A percentile compares a stretch with the other conserved stretches of the same genome.
phyloP scores from a whole-genome alignment of 169 alveolate species.

The Plasmodium berghei region DNA sequence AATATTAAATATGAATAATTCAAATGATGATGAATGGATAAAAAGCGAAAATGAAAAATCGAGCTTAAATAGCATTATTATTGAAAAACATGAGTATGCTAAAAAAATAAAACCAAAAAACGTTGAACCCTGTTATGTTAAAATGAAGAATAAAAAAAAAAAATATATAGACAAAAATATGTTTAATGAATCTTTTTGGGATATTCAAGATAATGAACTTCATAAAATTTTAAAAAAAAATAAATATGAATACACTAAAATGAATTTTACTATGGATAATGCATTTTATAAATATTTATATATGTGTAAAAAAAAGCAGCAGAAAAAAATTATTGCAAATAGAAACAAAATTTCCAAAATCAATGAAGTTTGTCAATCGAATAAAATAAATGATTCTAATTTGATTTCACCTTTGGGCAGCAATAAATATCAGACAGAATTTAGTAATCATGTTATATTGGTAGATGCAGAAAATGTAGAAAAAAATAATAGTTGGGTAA shows the following conservation, averaged over 20 bases:
- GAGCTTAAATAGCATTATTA: neutral
- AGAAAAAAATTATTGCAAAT: neutral
- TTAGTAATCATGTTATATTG: no score
- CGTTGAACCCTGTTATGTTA: neutral
- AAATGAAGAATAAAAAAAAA: neutral
- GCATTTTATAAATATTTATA: constrained; percentile 40
- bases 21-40: constrained; percentile 35
- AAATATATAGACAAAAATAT: neutral
- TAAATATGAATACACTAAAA: constrained; percentile 34
- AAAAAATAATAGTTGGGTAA: neutral
- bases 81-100: neutral
- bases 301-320: constrained; percentile 9
- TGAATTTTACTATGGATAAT: constrained; percentile 25
- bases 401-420: no score
- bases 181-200: neutral
- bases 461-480: neutral
- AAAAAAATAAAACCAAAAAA: neutral
- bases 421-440: no score
- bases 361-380: no score
- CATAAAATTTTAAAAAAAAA: constrained; percentile 23
- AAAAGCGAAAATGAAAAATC: constrained; percentile 8
- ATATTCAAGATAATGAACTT: constrained; percentile 6
- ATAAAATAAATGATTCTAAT: no score
- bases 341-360: no score
- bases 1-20: constrained; percentile 10